These are phyloP conservation scores for Fusarium burgessii DNA, from an alignment of 2,329 filamentous ascomycete species.

Conservation along the genomic window DNA sequence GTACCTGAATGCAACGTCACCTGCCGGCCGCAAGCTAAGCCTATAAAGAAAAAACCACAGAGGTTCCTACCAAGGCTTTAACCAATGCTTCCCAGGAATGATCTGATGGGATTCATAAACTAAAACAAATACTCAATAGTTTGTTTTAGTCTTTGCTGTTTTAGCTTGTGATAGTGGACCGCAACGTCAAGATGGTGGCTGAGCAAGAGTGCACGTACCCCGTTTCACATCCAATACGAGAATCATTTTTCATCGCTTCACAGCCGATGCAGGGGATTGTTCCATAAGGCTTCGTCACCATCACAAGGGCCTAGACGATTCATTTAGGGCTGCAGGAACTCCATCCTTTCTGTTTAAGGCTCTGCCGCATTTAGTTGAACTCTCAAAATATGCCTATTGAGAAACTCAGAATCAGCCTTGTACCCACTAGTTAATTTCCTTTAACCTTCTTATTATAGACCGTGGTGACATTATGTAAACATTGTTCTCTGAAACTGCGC, in stretches of 20 bases:
- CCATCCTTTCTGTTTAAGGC: no score
- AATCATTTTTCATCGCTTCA: neutral
- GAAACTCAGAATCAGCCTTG: neutral
- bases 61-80: neutral
- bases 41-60: neutral
- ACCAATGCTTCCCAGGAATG: neutral
- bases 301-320: neutral
- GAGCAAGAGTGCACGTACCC: conserved; percentile 1
- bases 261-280: neutral
- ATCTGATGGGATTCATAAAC: neutral
- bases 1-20: conserved; percentile 2
- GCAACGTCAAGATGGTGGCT: conserved; percentile 12
- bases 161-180: conserved; percentile 11
- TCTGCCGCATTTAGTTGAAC: neutral
- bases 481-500: neutral
- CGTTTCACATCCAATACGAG: conserved; percentile 4
- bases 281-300: neutral
- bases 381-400: neutral
- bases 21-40: neutral
- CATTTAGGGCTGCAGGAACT: neutral
- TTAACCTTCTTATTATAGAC: conserved; percentile 8
- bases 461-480: neutral
- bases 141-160: neutral
- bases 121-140: neutral
- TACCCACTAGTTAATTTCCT: neutral